Evolutionary conservation across 176 grass and related monocot genomes (phyloP), one percentile per base, ranked within the genome.

Genomic region (Luzula sylvatica): DNA sequence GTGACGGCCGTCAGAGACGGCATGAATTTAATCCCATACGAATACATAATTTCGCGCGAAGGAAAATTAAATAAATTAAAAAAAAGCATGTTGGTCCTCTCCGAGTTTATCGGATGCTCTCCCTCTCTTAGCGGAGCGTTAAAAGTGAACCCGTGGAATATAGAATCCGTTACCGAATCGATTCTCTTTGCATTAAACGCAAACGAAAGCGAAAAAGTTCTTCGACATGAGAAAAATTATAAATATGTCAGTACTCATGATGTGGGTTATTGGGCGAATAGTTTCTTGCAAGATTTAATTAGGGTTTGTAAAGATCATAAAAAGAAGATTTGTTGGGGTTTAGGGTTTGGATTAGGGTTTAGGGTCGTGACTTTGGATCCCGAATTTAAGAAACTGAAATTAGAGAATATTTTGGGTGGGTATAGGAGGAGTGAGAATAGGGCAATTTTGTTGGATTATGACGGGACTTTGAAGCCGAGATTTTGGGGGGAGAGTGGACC

Each of bases 21-120:
- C 16, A 82, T 82, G 78, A 82, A 82, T 61, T 39, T 82, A 27
- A 82, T 82, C 18, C 78, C 78, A 14, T 82, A 82, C 1, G 72
- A 82, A 47, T 82, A 82, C 50, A 75, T 65, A 20, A 70, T 82
- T 45, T 76, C 66, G 27, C 43, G 78, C 20, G 66, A 82, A 9
- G 66, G 72, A n/a, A 76, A 72, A 18, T 35, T 35, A 7, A 35
- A 35, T 35, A 35, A 55, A 39, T 52, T 71, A 15, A 82, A 71
- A 42, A 72, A 61, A 44, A 82, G 78, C 54, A 69, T 72, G 54
- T 17, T 82, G 52, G 78, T 82, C 7, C 46, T 82, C 13, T 75
- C 72, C 9, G 78, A 82, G 58, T 82, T 82, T 48, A 62, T 82
- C 5, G 78, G 78, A 9, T 82, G 78, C 38, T 82, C 78, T 12